Evolutionary conservation across 345 rosid species (phyloP).

Genomic region (Clausena lansium): DNA sequence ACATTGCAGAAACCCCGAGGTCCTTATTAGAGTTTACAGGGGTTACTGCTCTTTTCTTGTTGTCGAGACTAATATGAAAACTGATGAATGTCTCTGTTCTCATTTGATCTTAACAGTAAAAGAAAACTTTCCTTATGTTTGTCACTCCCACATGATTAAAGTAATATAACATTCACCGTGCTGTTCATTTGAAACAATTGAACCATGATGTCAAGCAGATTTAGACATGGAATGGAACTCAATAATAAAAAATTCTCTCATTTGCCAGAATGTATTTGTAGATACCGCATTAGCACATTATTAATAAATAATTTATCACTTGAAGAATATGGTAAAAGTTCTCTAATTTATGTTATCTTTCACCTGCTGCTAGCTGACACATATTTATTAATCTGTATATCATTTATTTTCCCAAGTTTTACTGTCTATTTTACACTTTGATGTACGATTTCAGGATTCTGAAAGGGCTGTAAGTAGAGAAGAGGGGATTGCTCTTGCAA

Average conservation of each 20-base stretch:
- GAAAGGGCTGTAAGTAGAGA: slow-evolving; percentile 85
- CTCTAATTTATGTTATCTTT: neutral
- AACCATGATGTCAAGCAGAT: neutral
- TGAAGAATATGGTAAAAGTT: neutral
- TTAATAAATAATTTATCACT: neutral
- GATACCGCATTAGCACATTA: neutral
- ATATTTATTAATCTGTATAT: neutral
- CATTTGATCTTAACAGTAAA: neutral
- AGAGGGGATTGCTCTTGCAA: slow-evolving; percentile 78
- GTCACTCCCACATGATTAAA: neutral
- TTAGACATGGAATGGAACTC: neutral
- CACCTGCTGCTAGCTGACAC: neutral
- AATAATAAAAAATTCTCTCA: neutral
- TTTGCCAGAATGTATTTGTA: neutral
- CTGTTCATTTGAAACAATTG: neutral
- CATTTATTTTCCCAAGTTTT: neutral
- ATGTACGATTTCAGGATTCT: slow-evolving; percentile 58
- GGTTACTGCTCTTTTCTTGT: neutral
- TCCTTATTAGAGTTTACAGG: neutral
- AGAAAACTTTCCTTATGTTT: neutral
- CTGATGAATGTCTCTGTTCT: neutral
- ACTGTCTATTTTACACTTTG: neutral
- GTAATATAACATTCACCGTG: neutral
- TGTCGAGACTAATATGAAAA: neutral
- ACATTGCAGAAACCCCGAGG: neutral